Base-by-base conservation (phyloP, 176 grass and related monocot species). In the Alopecurus myosuroides region DNA sequence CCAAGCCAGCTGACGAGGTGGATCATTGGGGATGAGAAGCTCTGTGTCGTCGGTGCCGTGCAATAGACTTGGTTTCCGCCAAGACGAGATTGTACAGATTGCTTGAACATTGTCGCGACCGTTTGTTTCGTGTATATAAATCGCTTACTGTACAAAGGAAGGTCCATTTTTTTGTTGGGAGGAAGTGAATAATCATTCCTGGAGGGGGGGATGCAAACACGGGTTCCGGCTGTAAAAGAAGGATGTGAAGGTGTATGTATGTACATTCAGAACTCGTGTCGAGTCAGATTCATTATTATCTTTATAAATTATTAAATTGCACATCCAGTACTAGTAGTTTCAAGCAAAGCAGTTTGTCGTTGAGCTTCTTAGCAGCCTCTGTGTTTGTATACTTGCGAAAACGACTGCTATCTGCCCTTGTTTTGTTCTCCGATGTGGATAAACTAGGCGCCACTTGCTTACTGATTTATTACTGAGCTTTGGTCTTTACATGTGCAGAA, bases 11-110 rank as follows among this genome's bases (percentile, higher is more conserved):
- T 96, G 77, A 96, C 91, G 7, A 89, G 91, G 78, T 96, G 97
- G 97, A 90, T 99, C 34, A 91, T 99, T 4, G 97, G 97, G 26
- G 97, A 99, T 35, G 91, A 94, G 41, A 94, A 89, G 60, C 72
- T 87, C 10, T 77, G 31, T 12, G 68, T 90, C 9, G 68, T 90
- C 0, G 29, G 66, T 15, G 50, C 37, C 31, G 75, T 77, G 20
- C 80, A 76, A 39, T 87, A 84, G 78, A 48, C 66, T 11, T 6
- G 4, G 23, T 6, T 11, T 65, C 33, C 1, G 19, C 63, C 4
- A 26, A 70, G 44, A 49, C 17, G 4, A 33, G 70, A 25, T 56
- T 68, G 81, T 85, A 45, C 48, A 87, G 20, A 50, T 62, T 83
- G 35, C 41, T 48, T 10, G 3, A 50, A 44, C 11, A 74, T 65